Evolutionary conservation across 441 rosid species (phyloP).

Genomic region (Eruca vesicaria): DNA sequence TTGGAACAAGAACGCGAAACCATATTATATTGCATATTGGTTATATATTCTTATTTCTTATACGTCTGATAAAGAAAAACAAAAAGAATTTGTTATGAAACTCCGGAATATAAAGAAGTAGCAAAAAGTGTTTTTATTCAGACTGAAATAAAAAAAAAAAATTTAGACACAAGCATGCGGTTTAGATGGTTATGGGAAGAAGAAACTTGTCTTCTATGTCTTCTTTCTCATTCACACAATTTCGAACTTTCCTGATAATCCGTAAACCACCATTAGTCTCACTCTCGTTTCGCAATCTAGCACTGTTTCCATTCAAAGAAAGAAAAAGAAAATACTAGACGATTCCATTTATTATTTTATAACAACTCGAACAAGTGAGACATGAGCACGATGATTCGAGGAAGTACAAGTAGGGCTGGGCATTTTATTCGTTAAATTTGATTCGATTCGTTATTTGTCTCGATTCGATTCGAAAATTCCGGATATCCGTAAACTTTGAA

Average conservation of each 20-base stretch:
- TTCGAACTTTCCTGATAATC: conserved; percentile 17
- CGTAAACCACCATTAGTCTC: background rate
- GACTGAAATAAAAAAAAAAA: background rate
- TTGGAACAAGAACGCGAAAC: conserved; percentile 13
- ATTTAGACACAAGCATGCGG: conserved; percentile 12
- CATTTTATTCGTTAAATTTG: no score
- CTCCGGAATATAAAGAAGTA: conserved; percentile 16
- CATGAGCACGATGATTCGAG: background rate
- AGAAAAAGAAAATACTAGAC: background rate
- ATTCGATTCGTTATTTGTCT: no score
- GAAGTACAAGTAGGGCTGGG: no score
- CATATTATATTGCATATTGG: conserved; percentile 8
- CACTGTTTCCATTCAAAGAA: background rate
- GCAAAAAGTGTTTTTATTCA: background rate
- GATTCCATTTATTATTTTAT: background rate
- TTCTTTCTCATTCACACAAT: conserved; percentile 27
- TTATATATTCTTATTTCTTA: background rate
- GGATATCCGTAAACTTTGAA: no score
- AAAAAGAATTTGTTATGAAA: background rate
- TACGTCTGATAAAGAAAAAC: background rate
- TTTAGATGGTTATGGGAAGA: conserved; percentile 21
- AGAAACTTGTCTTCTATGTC: conserved; percentile 12
- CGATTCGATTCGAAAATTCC: no score
- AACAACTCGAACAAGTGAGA: background rate
- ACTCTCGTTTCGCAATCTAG: background rate